Evolutionary conservation across 306 rosid genomes (phyloP), one percentile per base, ranked within the genome.

Genomic region (Trifolium subterraneum): DNA sequence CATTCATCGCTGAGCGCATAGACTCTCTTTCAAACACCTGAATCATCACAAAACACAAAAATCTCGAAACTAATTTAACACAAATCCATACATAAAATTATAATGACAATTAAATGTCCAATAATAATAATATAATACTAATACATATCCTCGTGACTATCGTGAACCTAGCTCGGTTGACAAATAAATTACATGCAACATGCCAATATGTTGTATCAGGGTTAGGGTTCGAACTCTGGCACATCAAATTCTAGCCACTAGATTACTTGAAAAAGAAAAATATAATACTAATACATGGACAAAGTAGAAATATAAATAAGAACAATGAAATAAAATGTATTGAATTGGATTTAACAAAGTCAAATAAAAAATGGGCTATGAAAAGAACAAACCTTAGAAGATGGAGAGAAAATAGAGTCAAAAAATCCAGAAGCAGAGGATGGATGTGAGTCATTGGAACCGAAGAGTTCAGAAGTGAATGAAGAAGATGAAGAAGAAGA

Each of bases 401-500:
- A 22, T 54, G 92, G 87, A 14, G 92, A 45, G 51, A 89, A 89
- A 10, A 90, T 68, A 9, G 96, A 81, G 0, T 79, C 84, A 41
- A 93, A 89, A 78, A 89, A 88, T 75, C 87, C 90, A 51, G 89
- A 67, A 12, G 84, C 76, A 64, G 93, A 63, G 1, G 90, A 80
- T 8, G 75, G 59, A 19, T 60, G 18, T 8, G 88, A 77, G 18
- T 86, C 90, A 58, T 73, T 79, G 45, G 87, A 79, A 8, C 90
- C 98, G 58, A 90, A 89, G 62, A 87, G 87, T 69, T 93, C 92
- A 82, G 85, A 85, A 80, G 93, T 87, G 83, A 87, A 88, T 60
- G 97, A 83, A 63, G 81, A 81, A 9, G 88, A 27, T 2, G 65
- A 58, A 0, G 35, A 52, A 2, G 27, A 55, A 55, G 63, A 89